A percentile compares a stretch with the other conserved stretches of the same genome.
Evolutionary conservation across 805 yeast species (phyloP).

Genomic region (Nakazawaea wickerhamii): DNA sequence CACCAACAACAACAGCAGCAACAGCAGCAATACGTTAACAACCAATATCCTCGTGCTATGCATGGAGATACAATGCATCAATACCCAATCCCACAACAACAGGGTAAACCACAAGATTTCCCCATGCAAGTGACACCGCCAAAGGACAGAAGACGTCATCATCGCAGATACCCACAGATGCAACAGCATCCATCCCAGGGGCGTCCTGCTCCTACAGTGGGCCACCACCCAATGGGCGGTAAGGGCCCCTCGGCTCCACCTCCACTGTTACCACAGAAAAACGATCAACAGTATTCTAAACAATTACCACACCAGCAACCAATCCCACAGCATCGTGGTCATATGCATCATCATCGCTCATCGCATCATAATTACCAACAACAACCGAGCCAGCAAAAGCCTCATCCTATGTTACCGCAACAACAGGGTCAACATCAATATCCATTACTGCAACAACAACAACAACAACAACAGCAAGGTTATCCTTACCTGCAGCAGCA

Average conservation of each 20-base stretch:
- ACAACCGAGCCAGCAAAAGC: slow-evolving; percentile 4
- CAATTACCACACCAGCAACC: slow-evolving; percentile 10
- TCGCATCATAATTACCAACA: slow-evolving; percentile 1
- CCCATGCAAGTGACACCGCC: background rate
- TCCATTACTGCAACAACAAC: slow-evolving; percentile 9
- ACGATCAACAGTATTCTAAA: slow-evolving; percentile 4
- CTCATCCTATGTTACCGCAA: slow-evolving; percentile 6
- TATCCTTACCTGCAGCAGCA: slow-evolving; percentile 8
- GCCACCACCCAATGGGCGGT: background rate
- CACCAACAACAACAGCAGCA: slow-evolving; percentile 10
- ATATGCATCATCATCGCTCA: slow-evolving; percentile 4
- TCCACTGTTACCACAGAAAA: slow-evolving; percentile 13
- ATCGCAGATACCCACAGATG: slow-evolving; percentile 12
- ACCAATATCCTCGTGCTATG: background rate
- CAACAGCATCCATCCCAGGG: slow-evolving; percentile 11
- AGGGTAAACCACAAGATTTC: slow-evolving; percentile 8
- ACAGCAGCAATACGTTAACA: slow-evolving; percentile 8
- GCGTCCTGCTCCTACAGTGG: slow-evolving; percentile 8
- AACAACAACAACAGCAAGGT: slow-evolving; percentile 9
- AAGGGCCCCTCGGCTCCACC: slow-evolving; percentile 6
- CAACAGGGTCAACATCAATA: slow-evolving; percentile 8
- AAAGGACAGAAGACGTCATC: slow-evolving; percentile 8
- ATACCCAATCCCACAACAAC: slow-evolving; percentile 7
- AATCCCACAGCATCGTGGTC: slow-evolving; percentile 6
- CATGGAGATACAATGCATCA: background rate